Evolutionary conservation across 2,329 filamentous ascomycete species (phyloP), one percentile per base, ranked within the genome.

Genomic region (Alternaria gansuensis): DNA sequence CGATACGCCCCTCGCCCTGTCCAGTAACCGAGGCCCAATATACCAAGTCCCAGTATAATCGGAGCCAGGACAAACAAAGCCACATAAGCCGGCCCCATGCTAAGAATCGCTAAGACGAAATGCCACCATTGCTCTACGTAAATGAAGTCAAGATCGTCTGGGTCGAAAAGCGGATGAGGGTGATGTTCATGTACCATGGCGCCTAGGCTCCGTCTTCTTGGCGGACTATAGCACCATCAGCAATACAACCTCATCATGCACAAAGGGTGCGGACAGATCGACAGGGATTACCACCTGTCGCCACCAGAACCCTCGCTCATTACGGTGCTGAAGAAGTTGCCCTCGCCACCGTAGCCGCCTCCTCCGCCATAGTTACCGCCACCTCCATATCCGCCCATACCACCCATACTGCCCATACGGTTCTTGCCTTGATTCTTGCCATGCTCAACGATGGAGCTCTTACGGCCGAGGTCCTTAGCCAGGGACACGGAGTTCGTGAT

Each of bases 381-480:
- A 21, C 62, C 62, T 9, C 52, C 52, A 28, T 65, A 66, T 3
- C 60, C 63, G 14, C 64, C 56, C 46, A 64, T 58, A 57, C 60
- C 63, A n/a, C 52, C 51, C 55, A 31, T 31, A 31, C 61, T 61
- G n/a, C 65, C 57, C 45, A 59, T 56, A 11, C 65, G 67, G 44
- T 70, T 73, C 46, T 71, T 70, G 40, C 73, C 65, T 40, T 73
- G 74, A 37, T 66, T 70, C 60, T 77, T 78, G 50, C 76, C 78
- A 26, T 75, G 72, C 50, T 81, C 77, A 7, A 83, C 72, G 14
- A 81, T 73, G 21, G 75, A 62, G 65, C 89, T 91, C 77, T 93
- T 96, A 70, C 87, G 88, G 41, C 92, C 91, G 2, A 94, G 80
- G 46, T 92, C 88, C 53, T 90, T 86, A 24, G 90, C 88, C 33